Conservation (phyloP, 2,329 filamentous ascomycete species). For the Aspergillus ruber region DNA sequence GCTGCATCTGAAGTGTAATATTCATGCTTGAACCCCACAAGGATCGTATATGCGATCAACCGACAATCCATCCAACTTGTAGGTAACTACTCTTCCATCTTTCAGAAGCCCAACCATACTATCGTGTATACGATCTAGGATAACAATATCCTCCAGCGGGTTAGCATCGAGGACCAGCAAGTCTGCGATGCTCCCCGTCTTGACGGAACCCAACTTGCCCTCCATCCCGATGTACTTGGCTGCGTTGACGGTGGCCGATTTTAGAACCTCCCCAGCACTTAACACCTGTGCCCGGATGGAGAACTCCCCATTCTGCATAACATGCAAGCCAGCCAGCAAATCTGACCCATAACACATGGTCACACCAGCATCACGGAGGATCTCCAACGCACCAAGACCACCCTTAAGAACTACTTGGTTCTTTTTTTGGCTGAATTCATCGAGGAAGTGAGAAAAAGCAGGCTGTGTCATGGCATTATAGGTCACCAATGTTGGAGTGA, state of each 20-base stretch:
- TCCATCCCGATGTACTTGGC: conserved; percentile 44
- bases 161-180: conserved; percentile 46
- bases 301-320: conserved; percentile 45
- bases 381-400: conserved; percentile 41
- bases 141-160: conserved; percentile 48
- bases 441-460: conserved; percentile 1
- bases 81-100: conserved; percentile 42
- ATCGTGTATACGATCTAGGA: conserved; percentile 43
- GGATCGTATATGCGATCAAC: conserved; percentile 4
- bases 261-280: conserved; percentile 37
- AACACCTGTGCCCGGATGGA: conserved; percentile 37
- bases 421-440: conserved; percentile 31
- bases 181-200: conserved; percentile 46
- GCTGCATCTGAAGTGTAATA: no score
- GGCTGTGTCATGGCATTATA: conserved; percentile 44
- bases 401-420: conserved; percentile 42
- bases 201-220: conserved; percentile 44
- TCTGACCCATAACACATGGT: conserved; percentile 52
- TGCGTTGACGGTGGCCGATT: conserved; percentile 46
- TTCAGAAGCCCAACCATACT: conserved; percentile 48
- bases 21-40: not conserved
- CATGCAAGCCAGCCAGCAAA: conserved; percentile 43
- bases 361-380: conserved; percentile 46
- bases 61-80: not conserved
- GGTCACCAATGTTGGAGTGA: conserved; percentile 50